These are phyloP conservation scores for Cyclocybe cylindracea DNA, from an alignment of 768 basidiomycete genomes.

Conservation along the genomic window DNA sequence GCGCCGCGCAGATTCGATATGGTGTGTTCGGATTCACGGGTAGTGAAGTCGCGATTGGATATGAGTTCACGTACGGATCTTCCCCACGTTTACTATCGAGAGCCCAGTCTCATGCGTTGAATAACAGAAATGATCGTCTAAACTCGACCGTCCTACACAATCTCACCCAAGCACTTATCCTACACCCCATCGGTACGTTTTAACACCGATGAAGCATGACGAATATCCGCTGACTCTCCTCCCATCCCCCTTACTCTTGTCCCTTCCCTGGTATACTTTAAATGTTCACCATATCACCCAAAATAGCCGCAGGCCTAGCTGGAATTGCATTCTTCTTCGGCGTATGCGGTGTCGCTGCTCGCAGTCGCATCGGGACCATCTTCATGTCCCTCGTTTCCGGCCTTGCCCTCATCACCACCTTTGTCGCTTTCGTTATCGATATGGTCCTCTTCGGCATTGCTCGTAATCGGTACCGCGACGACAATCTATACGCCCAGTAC, in stretches of 20 bases:
- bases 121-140: conserved; percentile 40
- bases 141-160: conserved; percentile 60
- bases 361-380: conserved; percentile 66
- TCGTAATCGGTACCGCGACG: conserved; percentile 54
- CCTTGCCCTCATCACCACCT: conserved; percentile 64
- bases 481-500: conserved; percentile 51
- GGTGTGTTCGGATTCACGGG: conserved; percentile 83
- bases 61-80: conserved; percentile 47
- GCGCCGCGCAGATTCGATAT: conserved; percentile 45
- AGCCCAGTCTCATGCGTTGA: not conserved
- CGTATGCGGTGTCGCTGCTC: conserved; percentile 62
- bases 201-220: conserved; percentile 2
- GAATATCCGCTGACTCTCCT: not conserved
- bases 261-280: not conserved
- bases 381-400: conserved; percentile 72
- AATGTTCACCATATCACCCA: not conserved
- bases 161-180: conserved; percentile 72
- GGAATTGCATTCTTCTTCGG: conserved; percentile 70
- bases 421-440: conserved; percentile 76
- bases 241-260: not conserved
- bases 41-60: conserved; percentile 56
- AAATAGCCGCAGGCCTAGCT: conserved; percentile 60
- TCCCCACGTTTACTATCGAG: not conserved
- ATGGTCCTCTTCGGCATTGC: conserved; percentile 80
- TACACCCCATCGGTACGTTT: conserved; percentile 74